Evolutionary conservation across 768 basidiomycete genomes (phyloP), one percentile per base, ranked within the genome.

Genomic region (Kwoniella sp.): DNA sequence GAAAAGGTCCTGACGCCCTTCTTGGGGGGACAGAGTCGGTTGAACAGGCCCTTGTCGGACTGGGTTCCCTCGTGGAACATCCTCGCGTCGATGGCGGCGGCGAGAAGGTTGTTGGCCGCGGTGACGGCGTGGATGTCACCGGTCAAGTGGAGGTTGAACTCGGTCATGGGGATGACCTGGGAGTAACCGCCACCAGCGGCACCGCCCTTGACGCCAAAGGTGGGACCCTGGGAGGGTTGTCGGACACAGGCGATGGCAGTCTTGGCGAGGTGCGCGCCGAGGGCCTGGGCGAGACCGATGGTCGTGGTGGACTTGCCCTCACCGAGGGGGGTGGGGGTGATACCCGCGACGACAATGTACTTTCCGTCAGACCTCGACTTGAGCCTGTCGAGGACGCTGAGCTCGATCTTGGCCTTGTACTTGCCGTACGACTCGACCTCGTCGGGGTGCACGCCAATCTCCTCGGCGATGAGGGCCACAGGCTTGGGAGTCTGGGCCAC

Each of bases 271-370:
- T 95, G 90, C 39, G 92, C 95, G 36, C 90, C 90, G 53, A 99
- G 80, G 27, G 93, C 93, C 72, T 99, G 93, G 8, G 91, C 89
- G 46, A 99, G 80, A 70, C 93, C 93, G 60, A 96, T 89, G 11
- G 92, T 96, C 0, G 92, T 98, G 5, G 95, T 98, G 5, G 92
- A 96, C 76, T 99, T 98, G 36, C 95, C 95, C 77, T 98, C 95
- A 38, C 93, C 93, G 28, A 98, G 80, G 8, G 92, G 93, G 10
- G 92, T 96, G 2, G 93, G 92, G 0, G 92, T 96, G 63, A 96
- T 96, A 46, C 89, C 95, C 40, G 95, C 84, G 40, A 99, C 86
- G 62, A 98, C 82, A 62, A 99, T 89, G 69, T 99, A 98, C 77
- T 98, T 98, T 37, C 89, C 93, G 70, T 92, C 82, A 73, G 85